phyloP scores from a whole-genome alignment of 768 basidiomycete genomes.

The Phlegmacium glaucopus region DNA sequence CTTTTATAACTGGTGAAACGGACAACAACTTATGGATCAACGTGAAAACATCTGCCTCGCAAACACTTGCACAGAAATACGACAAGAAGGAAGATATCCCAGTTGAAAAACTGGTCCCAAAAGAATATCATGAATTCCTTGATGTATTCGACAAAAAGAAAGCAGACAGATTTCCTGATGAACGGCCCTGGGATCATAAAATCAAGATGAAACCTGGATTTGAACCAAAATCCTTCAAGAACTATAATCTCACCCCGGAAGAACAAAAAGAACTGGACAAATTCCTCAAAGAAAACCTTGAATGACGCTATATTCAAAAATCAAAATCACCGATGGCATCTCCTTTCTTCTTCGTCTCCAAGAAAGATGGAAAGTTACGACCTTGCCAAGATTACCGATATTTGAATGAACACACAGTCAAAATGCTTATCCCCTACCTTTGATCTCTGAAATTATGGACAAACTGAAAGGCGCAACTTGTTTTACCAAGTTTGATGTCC shows the following conservation, averaged over 20 bases:
- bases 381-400: constrained; percentile 26
- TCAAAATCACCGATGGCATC: constrained; percentile 4
- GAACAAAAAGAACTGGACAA: too few relatives aligned
- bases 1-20: too few relatives aligned
- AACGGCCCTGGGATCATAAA: constrained; percentile 2
- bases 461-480: constrained; percentile 16
- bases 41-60: too few relatives aligned
- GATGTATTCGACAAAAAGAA: constrained; percentile 6
- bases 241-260: too few relatives aligned
- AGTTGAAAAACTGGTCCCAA: background rate
- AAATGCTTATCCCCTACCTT: constrained; percentile 30
- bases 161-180: constrained; percentile 2
- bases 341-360: constrained; percentile 7
- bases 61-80: too few relatives aligned
- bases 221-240: too few relatives aligned
- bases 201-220: constrained; percentile 1
- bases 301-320: background rate
- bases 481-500: constrained; percentile 36
- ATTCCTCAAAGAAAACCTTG: too few relatives aligned
- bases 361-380: constrained; percentile 11
- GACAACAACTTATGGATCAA: background rate
- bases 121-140: constrained; percentile 6
- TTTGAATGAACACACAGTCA: constrained; percentile 27
- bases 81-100: background rate
- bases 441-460: constrained; percentile 24